A percentile compares a stretch with the other conserved stretches of the same genome.
phyloP scores from a whole-genome alignment of 352 stramenopile species.

The Phytophthora rubi region DNA sequence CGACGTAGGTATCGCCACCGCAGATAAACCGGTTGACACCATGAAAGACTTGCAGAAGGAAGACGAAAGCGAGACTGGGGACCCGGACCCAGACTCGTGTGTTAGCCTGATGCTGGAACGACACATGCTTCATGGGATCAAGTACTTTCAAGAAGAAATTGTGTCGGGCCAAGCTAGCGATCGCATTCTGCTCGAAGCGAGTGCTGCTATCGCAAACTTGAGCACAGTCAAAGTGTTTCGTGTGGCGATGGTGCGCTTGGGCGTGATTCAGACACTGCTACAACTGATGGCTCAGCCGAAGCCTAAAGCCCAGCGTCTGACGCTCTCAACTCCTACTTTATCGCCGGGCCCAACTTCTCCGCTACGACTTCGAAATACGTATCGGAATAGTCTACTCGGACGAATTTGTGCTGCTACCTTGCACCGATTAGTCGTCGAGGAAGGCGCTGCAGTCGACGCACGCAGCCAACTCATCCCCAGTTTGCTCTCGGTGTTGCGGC shows the following conservation, averaged over 20 bases:
- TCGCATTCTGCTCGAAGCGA: constrained; percentile 64
- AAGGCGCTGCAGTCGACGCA: constrained; percentile 49
- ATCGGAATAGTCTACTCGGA: constrained; percentile 29
- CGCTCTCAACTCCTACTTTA: constrained; percentile 4
- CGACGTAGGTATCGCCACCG: constrained; percentile 2
- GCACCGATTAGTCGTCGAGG: constrained; percentile 71
- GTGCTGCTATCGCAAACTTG: constrained; percentile 70
- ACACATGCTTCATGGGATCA: constrained; percentile 64
- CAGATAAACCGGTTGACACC: constrained; percentile 11
- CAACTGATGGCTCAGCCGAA: constrained; percentile 38
- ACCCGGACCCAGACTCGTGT: not conserved
- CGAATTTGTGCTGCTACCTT: constrained; percentile 74
- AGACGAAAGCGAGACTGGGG: constrained; percentile 9
- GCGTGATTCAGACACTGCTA: constrained; percentile 61
- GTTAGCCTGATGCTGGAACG: constrained; percentile 56
- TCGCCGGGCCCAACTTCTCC: not conserved
- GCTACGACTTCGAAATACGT: constrained; percentile 4
- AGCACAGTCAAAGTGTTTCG: constrained; percentile 70
- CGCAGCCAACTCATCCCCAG: constrained; percentile 55
- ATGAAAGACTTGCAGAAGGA: constrained; percentile 19
- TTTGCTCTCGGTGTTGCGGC: constrained; percentile 57
- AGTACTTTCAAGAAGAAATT: constrained; percentile 69
- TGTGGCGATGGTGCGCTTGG: constrained; percentile 56
- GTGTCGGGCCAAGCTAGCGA: constrained; percentile 37
- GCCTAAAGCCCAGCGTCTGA: constrained; percentile 11